Percentiles rank a stretch among this genome's conserved stretches.
Conservation (phyloP, 768 basidiomycete species). For the Daedaleopsis sinensis region DNA sequence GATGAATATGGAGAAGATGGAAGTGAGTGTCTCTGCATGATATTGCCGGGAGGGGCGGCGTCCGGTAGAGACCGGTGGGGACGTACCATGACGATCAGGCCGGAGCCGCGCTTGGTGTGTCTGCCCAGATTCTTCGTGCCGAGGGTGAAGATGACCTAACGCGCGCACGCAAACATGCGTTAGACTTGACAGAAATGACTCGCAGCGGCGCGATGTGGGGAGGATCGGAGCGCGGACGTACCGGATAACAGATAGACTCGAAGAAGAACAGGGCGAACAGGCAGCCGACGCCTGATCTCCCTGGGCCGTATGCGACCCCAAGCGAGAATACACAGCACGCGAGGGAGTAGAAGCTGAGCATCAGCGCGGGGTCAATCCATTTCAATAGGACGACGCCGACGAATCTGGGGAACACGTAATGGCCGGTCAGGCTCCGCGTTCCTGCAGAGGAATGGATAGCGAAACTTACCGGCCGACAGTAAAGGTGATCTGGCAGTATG, state of each 20-base stretch:
- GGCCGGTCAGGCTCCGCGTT: no score
- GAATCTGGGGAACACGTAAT: conserved; percentile 43
- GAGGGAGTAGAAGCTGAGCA: conserved; percentile 57
- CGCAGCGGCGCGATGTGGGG: not conserved
- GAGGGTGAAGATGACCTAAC: conserved; percentile 61
- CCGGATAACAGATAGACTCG: conserved; percentile 75
- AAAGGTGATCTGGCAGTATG: conserved; percentile 73
- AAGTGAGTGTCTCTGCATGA: not conserved
- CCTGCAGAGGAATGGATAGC: not conserved
- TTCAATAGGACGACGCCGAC: conserved; percentile 62
- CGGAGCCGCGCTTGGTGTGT: conserved; percentile 63
- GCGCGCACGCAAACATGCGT: not conserved
- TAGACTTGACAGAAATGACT: not conserved
- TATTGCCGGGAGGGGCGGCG: not conserved
- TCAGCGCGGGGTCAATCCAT: conserved; percentile 64
- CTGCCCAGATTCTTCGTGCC: conserved; percentile 65
- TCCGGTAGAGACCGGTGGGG: no score
- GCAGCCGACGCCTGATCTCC: conserved; percentile 59
- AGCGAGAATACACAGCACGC: conserved; percentile 56
- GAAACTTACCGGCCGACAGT: conserved; percentile 56
- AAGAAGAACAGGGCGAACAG: conserved; percentile 73
- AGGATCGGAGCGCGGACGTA: conserved; percentile 28
- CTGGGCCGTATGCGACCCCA: conserved; percentile 51
- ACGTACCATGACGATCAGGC: conserved; percentile 62
- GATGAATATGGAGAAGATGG: no score